Evolutionary conservation across 352 stramenopile species (phyloP), one percentile per base, ranked within the genome.

Genomic region (Phytophthora europaea): DNA sequence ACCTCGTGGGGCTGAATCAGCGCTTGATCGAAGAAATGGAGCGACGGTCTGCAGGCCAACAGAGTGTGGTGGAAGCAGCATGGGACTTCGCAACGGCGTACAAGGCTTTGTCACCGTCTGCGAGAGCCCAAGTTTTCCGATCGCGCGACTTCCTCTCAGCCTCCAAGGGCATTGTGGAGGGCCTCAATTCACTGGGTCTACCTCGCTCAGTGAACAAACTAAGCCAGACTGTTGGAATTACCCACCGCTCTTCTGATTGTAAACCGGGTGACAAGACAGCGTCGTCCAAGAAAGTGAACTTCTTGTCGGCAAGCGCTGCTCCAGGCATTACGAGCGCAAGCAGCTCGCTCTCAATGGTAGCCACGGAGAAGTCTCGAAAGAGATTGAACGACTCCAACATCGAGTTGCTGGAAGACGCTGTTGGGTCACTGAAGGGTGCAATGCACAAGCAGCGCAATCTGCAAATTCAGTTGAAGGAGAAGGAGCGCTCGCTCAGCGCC

Each of bases 1-100:
- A 77, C 28, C 65, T 92, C 31, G 78, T 90, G 15, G 77, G 60
- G 12, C 69, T 88, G 28, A 82, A 87, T 23, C 76, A 88, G 45
- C 71, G 71, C 0, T 55, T 88, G 6, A 80, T 88, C 5, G 72
- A 73, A 22, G 81, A 88, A 70, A 76, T 84, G 55, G 81, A 88
- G 59, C 70, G 73, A 6, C 73, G 80, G 34, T 75, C 68, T 4
- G 67, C 76, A 4, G 68, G 70, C 8, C 75, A 83, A 28, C 71
- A 82, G 47, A 72, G 58, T 28, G 74, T 88, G 15, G 58, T 87
- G 47, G 81, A 88, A 50, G 81, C 81, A 7, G 81, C 77, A 6
- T 82, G 63, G 67, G 56, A 71, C 40, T 86, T 88, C 48, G 65
- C 81, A 16, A 67, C 68, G 0, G 75, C 81, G 8, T 88, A 82